Base-by-base conservation (phyloP, 805 yeast species). In the Candida loeiensis region DNA sequence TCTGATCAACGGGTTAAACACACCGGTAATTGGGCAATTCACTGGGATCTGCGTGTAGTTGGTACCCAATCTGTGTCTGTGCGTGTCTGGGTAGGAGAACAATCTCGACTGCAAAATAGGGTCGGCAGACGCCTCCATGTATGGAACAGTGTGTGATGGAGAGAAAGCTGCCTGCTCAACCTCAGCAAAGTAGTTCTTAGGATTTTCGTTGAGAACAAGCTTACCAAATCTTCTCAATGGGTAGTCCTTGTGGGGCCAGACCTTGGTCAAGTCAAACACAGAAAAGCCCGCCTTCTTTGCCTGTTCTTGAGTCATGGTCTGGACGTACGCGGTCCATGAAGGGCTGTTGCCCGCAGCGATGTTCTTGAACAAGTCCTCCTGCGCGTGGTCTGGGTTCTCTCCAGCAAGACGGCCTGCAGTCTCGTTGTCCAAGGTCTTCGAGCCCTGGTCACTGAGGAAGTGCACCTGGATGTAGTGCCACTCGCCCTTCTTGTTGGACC, bases 231-330 rank as follows among this genome's bases (percentile, higher is more conserved):
- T 66, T 51, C 79, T 65, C 48, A 76, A 61, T 38, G 82, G 82
- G 66, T 66, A 76, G 36, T 76, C 69, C 46, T 54, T 56, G 54
- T 77, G 79, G 22, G 82, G 78, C 82, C 82, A 76, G 44, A 71
- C 62, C 63, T 89, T 89, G 48, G 96, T 88, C 62, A 88, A 73
- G 65, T 88, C 96, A 59, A 85, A 87, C 33, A 89, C 90, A 4
- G 91, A 83, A 66, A 84, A 87, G 58, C 83, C 82, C 36, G 77
- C 76, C 45, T 78, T 64, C 63, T 82, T 75, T 45, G 95, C 88
- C 64, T 88, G 80, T 52, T 79, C 85, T 45, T 77, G 77, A 25
- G 95, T 84, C 95, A 88, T 88, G 33, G 86, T 76, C 71, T 88
- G 96, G 39, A 88, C 66, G 64, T 83, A 86, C 46, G 77, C 79